Evolutionary conservation across 1,139 yeast genomes (phyloP), one percentile per base, ranked within the genome.

Genomic region (Hyphopichia khmerensis): DNA sequence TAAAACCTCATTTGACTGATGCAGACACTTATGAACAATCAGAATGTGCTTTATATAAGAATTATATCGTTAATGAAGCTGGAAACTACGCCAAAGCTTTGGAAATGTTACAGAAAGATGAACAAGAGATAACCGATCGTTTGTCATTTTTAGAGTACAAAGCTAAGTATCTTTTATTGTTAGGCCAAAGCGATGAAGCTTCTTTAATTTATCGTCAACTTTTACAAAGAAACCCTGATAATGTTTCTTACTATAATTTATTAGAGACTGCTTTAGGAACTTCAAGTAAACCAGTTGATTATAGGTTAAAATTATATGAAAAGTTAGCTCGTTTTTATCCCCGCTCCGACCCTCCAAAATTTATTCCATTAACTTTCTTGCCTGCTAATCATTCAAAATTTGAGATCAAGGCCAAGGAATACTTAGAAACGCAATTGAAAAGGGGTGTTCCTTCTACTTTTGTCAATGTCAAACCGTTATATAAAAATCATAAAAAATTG

Each of bases 391-490:
- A 60, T 39, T 59, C 69, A 10, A 51, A 55, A 50, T 86, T 82
- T 57, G 69, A 61, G 40, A 47, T 48, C 42, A 78, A 67, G 56
- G 81, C 72, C 33, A 57, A 55, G 40, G 59, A 60, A 1, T 93
- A 90, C 57, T 64, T 91, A 38, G 50, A 75, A 11, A 65, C 72
- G 3, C 87, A 84, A 57, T 75, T 95, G 54, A 67, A 76, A 47
- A 77, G 89, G 48, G 96, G 96, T 32, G 95, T 90, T 27, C 99
- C 99, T 4, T 88, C 97, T 1, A 78, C 95, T 6, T 93, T 91
- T 66, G 86, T 86, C 39, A 85, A 87, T 54, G 79, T 93, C 42
- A 90, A 91, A 64, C 87, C 95, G 1, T 72, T 91, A 49, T 90
- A 89, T 64, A 74, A 69, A 43, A 77, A 77, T 49, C 47, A 59